Evolutionary conservation across 768 basidiomycete species (phyloP), one percentile per base, ranked within the genome.

Genomic region (Lepiota venenata): DNA sequence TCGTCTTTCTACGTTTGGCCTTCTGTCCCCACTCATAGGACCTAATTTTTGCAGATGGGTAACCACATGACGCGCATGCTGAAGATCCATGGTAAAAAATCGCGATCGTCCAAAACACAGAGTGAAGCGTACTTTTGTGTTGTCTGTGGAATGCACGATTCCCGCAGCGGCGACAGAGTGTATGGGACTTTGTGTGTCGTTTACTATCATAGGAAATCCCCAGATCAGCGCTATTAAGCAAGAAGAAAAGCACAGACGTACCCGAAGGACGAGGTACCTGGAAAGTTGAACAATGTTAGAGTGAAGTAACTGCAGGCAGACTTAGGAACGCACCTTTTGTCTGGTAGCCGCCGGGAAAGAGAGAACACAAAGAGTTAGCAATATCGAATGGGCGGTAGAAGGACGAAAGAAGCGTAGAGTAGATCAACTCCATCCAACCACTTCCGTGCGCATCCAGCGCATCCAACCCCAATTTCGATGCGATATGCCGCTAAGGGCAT

Each of bases 1-100:
- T 98, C 45, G 96, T 98, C 87, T 96, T 97, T 85, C 96, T 88
- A 75, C 97, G 88, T 86, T 98, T 98, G 51, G 97, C 97, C 84
- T 99, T 99, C 71, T 86, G 82, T 62, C 94, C 93, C 97, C 97
- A 98, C 76, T 98, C 90, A 74, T 85, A 98, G 65, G 92, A 94
- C 67, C 96, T 86, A 65, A 96, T 75, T 77, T 92, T 98, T 52
- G 97, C 95, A 52, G 93, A 76, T 42, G 97, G 97, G 77, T 93
- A 98, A 55, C 96, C 97, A 71, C 97, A 98, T 70, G 92, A 90
- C 20, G 87, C 89, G 76, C 97, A 98, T 56, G 86, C 94, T 97
- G 67, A 29, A n/a, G 14, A 27, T 59, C 43, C 41, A 29, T 32
- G 15, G 37, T 22, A 14, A 11, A 11, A n/a, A n/a, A 6, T 12